Conservation (phyloP, 192 early-diverging fungal species). For the Coemansia sp. region DNA sequence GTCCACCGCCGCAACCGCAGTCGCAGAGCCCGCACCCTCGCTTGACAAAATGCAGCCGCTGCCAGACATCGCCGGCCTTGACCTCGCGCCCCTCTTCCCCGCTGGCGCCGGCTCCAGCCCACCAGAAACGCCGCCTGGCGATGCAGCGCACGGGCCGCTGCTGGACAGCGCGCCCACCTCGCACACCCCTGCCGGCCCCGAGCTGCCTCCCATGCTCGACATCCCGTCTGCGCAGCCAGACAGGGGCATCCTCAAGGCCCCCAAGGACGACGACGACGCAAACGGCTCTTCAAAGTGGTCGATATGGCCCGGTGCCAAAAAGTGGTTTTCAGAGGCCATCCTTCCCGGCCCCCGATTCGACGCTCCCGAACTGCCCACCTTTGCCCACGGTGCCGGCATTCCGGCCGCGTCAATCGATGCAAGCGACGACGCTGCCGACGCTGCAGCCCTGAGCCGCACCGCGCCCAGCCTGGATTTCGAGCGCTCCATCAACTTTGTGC, state of each 20-base stretch:
- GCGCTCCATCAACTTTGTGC: conserved; percentile 44
- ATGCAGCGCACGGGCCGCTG: not conserved
- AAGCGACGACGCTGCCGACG: conserved; percentile 12
- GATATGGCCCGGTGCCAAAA: conserved; percentile 48
- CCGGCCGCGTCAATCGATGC: conserved; percentile 14
- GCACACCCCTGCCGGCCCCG: not conserved
- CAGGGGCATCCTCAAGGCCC: conserved; percentile 48
- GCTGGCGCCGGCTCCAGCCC: conserved; percentile 9
- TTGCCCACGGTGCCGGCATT: conserved; percentile 48
- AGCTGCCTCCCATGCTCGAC: not conserved
- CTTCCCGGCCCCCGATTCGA: conserved; percentile 9
- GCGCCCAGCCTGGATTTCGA: conserved; percentile 53
- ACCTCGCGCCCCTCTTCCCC: conserved; percentile 46
- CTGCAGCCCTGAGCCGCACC: conserved; percentile 22
- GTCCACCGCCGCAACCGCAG: not conserved
- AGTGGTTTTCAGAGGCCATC: conserved; percentile 36
- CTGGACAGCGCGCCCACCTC: not conserved
- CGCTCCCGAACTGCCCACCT: conserved; percentile 26
- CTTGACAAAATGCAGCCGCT: conserved; percentile 5
- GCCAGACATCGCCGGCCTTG: conserved; percentile 14
- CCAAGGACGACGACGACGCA: conserved; percentile 33
- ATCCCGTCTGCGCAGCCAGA: conserved; percentile 23
- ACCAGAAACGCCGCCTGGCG: conserved; percentile 2
- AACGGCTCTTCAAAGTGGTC: conserved; percentile 39
- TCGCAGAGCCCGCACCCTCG: not conserved